A percentile compares a stretch with the other conserved stretches of the same genome.
phyloP scores from a whole-genome alignment of 371 early-diverging fungal genomes.

The Batrachochytrium dendrobatidis region DNA sequence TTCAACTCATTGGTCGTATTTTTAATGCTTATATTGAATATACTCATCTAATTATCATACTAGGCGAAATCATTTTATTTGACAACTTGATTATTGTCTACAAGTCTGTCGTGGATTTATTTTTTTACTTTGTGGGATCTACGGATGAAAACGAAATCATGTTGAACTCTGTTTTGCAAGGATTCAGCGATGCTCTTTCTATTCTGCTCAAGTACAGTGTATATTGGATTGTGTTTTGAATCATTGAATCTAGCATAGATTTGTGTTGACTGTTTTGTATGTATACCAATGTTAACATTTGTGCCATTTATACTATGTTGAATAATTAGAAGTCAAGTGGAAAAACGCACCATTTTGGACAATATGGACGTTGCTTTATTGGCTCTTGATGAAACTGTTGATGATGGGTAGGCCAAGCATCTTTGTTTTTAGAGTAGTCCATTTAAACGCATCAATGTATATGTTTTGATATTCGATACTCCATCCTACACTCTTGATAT shows the following conservation, averaged over 20 bases:
- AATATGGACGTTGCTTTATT: slow-evolving; percentile 85
- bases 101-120: slow-evolving; percentile 75
- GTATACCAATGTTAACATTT: neutral
- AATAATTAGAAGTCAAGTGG: slow-evolving; percentile 55
- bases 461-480: neutral
- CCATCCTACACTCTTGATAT: neutral
- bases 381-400: slow-evolving; percentile 91
- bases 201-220: slow-evolving; percentile 65
- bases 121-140: slow-evolving; percentile 85
- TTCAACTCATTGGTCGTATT: neutral
- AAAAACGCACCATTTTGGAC: slow-evolving; percentile 84
- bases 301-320: neutral
- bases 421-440: too few species aligned
- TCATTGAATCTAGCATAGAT: slow-evolving; percentile 24
- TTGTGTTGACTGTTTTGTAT: slow-evolving; percentile 46
- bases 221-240: neutral
- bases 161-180: slow-evolving; percentile 66
- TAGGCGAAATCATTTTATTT: slow-evolving; percentile 76
- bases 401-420: slow-evolving; percentile 69
- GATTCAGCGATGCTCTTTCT: slow-evolving; percentile 78
- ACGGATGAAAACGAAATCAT: slow-evolving; percentile 92
- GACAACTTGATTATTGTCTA: slow-evolving; percentile 86
- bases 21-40: too few species aligned
- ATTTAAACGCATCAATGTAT: too few species aligned
- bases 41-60: too few species aligned